phyloP scores from a whole-genome alignment of 805 yeast species.

The Jamesozyma piceae region DNA sequence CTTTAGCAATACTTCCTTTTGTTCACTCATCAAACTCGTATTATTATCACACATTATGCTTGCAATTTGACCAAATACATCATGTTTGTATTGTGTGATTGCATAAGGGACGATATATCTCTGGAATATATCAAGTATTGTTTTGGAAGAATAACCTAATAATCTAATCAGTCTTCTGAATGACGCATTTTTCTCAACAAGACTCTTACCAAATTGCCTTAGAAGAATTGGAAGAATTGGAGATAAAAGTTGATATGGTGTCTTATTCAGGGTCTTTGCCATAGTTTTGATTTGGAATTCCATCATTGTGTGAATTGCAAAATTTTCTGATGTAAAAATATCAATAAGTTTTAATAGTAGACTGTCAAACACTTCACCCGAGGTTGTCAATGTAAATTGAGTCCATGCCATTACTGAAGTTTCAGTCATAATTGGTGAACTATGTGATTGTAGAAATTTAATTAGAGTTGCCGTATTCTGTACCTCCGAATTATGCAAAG shows the following conservation, averaged over 20 bases:
- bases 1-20: slow-evolving; percentile 17
- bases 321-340: slow-evolving; percentile 53
- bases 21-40: slow-evolving; percentile 11
- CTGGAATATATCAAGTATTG: slow-evolving; percentile 60
- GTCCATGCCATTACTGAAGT: slow-evolving; percentile 54
- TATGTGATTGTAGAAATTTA: slow-evolving; percentile 32
- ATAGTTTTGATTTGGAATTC: slow-evolving; percentile 56
- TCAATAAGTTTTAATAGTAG: slow-evolving; percentile 57
- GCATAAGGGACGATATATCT: slow-evolving; percentile 70
- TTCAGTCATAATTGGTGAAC: slow-evolving; percentile 41
- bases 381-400: slow-evolving; percentile 50
- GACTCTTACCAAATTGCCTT: slow-evolving; percentile 47
- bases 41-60: slow-evolving; percentile 23
- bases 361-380: slow-evolving; percentile 61
- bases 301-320: slow-evolving; percentile 51
- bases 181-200: slow-evolving; percentile 41
- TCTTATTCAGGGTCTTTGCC: slow-evolving; percentile 44
- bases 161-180: slow-evolving; percentile 54
- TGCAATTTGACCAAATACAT: slow-evolving; percentile 38
- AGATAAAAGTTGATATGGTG: slow-evolving; percentile 72
- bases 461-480: slow-evolving; percentile 39
- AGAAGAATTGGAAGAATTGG: slow-evolving; percentile 73
- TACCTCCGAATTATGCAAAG: slow-evolving; percentile 35
- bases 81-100: slow-evolving; percentile 54
- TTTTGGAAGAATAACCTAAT: slow-evolving; percentile 50